Evolutionary conservation across 2,329 filamentous ascomycete genomes (phyloP).

Genomic region (Ceratocystis albifundus): DNA sequence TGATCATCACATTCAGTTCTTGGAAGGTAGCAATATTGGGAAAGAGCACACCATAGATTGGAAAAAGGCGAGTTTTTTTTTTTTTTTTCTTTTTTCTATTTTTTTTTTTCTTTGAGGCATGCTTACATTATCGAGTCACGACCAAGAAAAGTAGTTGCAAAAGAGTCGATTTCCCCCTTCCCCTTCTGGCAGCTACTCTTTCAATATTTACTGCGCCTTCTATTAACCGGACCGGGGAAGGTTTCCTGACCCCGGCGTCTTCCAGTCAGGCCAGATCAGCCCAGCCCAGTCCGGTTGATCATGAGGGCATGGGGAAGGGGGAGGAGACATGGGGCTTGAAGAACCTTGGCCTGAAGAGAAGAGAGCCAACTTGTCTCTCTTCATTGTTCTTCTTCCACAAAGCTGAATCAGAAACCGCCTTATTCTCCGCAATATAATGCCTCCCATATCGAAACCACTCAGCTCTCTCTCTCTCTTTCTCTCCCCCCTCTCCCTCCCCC

Average conservation of each 20-base stretch:
- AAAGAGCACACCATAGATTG: neutral
- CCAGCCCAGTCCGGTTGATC: neutral
- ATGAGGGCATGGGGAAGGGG: neutral
- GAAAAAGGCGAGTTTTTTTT: neutral
- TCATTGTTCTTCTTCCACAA: neutral
- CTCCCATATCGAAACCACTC: neutral
- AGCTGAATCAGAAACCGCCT: constrained; percentile 9
- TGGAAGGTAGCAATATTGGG: no score
- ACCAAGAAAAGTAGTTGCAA: neutral
- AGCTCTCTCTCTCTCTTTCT: no score
- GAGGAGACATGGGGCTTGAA: neutral
- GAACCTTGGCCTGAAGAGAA: neutral
- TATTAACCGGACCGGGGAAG: neutral
- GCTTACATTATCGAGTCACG: neutral
- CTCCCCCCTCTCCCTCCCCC: no score
- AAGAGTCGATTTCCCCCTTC: neutral
- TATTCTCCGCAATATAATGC: constrained; percentile 9
- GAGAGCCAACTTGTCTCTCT: no score
- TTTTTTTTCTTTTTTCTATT: no score
- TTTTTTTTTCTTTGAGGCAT: no score
- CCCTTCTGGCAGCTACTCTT: neutral
- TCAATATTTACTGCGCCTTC: neutral
- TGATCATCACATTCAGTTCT: no score
- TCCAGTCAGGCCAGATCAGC: neutral
- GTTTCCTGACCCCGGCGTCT: neutral